A percentile compares a stretch with the other conserved stretches of the same genome.
These are phyloP conservation scores for Dipsacomyces acuminosporus DNA, from an alignment of 371 early-diverging fungal genomes.

Conservation along the genomic window DNA sequence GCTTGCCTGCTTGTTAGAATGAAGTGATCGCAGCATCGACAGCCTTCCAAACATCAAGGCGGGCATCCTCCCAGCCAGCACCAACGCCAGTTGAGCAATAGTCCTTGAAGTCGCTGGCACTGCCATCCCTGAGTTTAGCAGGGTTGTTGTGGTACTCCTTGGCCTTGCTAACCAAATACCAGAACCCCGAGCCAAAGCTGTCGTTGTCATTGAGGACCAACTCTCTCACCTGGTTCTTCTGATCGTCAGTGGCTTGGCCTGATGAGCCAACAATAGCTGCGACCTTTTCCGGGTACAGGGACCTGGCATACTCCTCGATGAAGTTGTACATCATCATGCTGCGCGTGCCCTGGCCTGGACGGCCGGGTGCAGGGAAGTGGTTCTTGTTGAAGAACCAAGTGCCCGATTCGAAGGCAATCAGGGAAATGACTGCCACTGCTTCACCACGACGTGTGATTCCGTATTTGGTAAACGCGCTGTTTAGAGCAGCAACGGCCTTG, in stretches of 20 bases:
- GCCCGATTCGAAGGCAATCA: constrained; percentile 6
- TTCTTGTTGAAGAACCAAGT: constrained; percentile 2
- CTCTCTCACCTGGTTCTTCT: constrained; percentile 1
- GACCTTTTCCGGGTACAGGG: neutral
- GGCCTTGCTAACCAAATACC: constrained; percentile 22
- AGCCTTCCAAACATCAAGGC: constrained; percentile 15
- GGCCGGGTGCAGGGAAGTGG: constrained; percentile 6
- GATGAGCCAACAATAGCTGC: neutral
- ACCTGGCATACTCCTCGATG: constrained; percentile 10
- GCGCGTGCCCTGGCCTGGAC: constrained; percentile 13
- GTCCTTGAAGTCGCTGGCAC: constrained; percentile 20
- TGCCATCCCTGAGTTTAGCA: constrained; percentile 16
- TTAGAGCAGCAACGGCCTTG: constrained; percentile 3
- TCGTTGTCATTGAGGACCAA: constrained; percentile 3
- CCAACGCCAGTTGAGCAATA: constrained; percentile 19
- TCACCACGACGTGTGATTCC: constrained; percentile 6
- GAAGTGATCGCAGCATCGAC: constrained; percentile 15
- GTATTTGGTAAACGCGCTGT: constrained; percentile 17
- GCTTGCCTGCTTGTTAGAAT: no score
- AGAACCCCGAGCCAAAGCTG: constrained; percentile 16
- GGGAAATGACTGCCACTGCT: constrained; percentile 1
- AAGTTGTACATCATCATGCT: constrained; percentile 11
- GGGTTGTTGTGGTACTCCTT: constrained; percentile 10
- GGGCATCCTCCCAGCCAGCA: constrained; percentile 14
- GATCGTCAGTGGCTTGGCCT: no score